Conservation (phyloP, 331 rosid genomes). For the Phaseolus coccineus region DNA sequence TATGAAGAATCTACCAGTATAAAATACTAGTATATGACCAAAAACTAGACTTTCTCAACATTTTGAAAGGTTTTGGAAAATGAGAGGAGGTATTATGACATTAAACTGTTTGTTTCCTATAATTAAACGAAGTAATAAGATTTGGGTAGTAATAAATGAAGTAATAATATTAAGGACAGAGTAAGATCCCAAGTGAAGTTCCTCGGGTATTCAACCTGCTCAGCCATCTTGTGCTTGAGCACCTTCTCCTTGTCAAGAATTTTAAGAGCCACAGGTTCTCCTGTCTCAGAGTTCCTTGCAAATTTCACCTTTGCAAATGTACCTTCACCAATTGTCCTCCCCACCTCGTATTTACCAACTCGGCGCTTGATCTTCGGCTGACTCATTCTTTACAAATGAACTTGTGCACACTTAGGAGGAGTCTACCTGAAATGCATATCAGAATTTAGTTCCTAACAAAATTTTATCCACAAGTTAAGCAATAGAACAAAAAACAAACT, state of each 20-base stretch:
- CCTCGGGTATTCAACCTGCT: conserved; percentile 66
- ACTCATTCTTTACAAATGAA: conserved; percentile 61
- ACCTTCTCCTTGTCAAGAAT: conserved; percentile 97
- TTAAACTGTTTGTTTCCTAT: neutral
- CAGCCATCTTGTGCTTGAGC: conserved; percentile 97
- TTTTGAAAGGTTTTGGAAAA: conserved; percentile 22
- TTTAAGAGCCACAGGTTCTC: conserved; percentile 82
- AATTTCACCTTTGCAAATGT: conserved; percentile 95
- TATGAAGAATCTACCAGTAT: neutral
- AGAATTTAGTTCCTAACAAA: conserved; percentile 38
- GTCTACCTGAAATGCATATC: conserved; percentile 48
- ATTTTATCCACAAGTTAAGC: neutral
- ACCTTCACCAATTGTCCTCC: conserved; percentile 98
- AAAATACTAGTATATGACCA: neutral
- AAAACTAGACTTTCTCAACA: conserved; percentile 18
- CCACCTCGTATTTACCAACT: conserved; percentile 92
- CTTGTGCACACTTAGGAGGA: conserved; percentile 31
- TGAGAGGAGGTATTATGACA: conserved; percentile 26
- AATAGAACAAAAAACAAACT: neutral
- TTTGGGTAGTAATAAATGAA: neutral
- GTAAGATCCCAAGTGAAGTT: neutral
- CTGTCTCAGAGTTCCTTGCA: conserved; percentile 82
- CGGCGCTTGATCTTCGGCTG: conserved; percentile 87
- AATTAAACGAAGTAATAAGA: neutral
- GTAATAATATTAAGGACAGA: neutral